Evolutionary conservation across 75 land plant species (phyloP), one percentile per base, ranked within the genome.

Genomic region (Chamaecyparis obtusa): DNA sequence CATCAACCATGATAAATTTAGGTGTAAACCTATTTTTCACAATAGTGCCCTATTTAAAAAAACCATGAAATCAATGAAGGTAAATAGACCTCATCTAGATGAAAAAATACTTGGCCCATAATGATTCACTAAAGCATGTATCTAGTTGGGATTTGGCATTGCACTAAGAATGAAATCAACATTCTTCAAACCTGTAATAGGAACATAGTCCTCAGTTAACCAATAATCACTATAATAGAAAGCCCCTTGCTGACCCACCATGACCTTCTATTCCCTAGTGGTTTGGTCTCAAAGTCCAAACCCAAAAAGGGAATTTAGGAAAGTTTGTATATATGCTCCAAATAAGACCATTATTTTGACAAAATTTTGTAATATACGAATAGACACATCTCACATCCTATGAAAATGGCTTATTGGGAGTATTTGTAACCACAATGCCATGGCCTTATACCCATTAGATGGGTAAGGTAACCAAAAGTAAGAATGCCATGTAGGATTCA

Each of bases 401-500:
- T 3, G 88, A 37, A 2, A 92, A 71, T 6, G 99, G 99, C 88
- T 93, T 94, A 33, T 84, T 87, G 6, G 91, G 88, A 0, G 93
- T 57, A n/a, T 74, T 78, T 0, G 96, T 96, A 77, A 94, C 90
- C 0, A 94, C 67, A 82, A 71, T 90, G 17, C 98, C 15, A 94
- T 90, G 6, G 98, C 78, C 36, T 89, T 88, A 88, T 97, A 97
- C 0, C 99, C 99, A 19, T 92, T 89, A 1, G 95, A 94, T 13
- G 99, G 89, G 16, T 86, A 43, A 9, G 99, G 99, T 11, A 89
- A 83, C 99, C 99, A 97, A 57, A 97, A 84, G 49, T 91, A 95
- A 41, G 86, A 94, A 46, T 57, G 24, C n/a, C 96, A n/a, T n/a
- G n/a, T n/a, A n/a, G n/a, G n/a, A n/a, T n/a, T n/a, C n/a, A n/a